These are phyloP conservation scores for Fusarium sp. DNA, from an alignment of 2,329 filamentous ascomycete species.

Conservation along the genomic window DNA sequence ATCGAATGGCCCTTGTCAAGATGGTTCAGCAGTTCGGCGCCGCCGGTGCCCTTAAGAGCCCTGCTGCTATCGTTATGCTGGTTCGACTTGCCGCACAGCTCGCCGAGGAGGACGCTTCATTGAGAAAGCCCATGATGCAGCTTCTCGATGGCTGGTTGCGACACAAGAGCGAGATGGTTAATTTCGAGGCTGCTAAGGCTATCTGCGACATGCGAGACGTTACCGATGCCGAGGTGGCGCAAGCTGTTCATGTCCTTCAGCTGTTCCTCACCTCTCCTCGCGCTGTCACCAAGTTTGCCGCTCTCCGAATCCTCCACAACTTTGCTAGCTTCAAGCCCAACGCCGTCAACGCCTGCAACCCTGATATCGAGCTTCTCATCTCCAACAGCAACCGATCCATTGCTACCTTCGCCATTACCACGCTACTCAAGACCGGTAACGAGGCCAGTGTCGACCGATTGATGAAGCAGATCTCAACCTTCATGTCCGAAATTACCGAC, in stretches of 20 bases:
- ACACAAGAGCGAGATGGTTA: slow-evolving; percentile 99
- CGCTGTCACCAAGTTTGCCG: slow-evolving; percentile 96
- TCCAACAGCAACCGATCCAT: slow-evolving; percentile 98
- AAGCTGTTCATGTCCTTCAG: slow-evolving; percentile 94
- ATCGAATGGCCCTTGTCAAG: slow-evolving; percentile 98
- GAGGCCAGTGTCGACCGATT: slow-evolving; percentile 95
- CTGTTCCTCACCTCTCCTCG: slow-evolving; percentile 96
- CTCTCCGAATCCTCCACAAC: slow-evolving; percentile 94
- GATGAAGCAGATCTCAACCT: slow-evolving; percentile 98
- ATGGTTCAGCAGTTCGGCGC: slow-evolving; percentile 99
- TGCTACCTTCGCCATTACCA: slow-evolving; percentile 98
- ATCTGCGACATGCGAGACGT: slow-evolving; percentile 96
- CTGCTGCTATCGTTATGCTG: slow-evolving; percentile 90
- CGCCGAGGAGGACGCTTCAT: slow-evolving; percentile 88
- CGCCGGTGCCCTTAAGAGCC: slow-evolving; percentile 92
- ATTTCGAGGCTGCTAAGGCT: slow-evolving; percentile 98
- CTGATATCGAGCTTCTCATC: slow-evolving; percentile 95
- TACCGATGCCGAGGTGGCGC: slow-evolving; percentile 88
- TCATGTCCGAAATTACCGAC: slow-evolving; percentile 99
- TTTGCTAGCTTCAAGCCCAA: slow-evolving; percentile 97
- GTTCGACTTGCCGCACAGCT: slow-evolving; percentile 93
- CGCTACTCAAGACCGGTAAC: slow-evolving; percentile 96
- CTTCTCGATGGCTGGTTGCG: slow-evolving; percentile 95
- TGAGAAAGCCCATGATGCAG: slow-evolving; percentile 96
- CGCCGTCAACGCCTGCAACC: slow-evolving; percentile 92